These are phyloP conservation scores for Coemansia sp. DNA, from an alignment of 192 early-diverging fungal species.

Conservation along the genomic window DNA sequence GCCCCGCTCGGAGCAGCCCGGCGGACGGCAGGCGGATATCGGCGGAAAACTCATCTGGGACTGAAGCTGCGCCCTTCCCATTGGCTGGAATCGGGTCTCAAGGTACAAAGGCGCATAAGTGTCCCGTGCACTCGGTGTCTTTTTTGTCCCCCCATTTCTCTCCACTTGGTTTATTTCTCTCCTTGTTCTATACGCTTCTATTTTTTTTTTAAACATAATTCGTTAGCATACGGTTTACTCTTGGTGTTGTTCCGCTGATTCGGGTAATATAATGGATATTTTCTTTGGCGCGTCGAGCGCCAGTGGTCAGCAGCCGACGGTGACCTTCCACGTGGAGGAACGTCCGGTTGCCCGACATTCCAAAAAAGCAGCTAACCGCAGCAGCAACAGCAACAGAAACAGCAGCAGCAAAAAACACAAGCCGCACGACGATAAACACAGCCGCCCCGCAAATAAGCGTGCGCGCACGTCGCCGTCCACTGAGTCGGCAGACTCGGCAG, in stretches of 20 bases:
- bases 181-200: not conserved
- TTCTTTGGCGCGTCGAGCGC: slow-evolving; percentile 41
- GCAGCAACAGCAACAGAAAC: not conserved
- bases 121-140: not conserved
- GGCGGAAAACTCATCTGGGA: slow-evolving; percentile 48
- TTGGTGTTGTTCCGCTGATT: too few relatives aligned
- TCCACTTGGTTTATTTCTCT: not conserved
- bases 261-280: slow-evolving; percentile 47
- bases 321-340: slow-evolving; percentile 41
- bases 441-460: too few relatives aligned
- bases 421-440: too few relatives aligned
- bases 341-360: slow-evolving; percentile 10
- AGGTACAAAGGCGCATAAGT: too few relatives aligned
- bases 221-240: too few relatives aligned
- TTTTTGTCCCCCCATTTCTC: too few relatives aligned
- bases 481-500: not conserved
- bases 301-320: slow-evolving; percentile 11
- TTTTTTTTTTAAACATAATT: not conserved
- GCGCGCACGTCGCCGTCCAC: slow-evolving; percentile 2
- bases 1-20: not conserved
- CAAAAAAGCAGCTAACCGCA: not conserved
- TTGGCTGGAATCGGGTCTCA: too few relatives aligned
- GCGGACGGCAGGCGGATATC: slow-evolving; percentile 5
- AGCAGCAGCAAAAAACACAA: not conserved
- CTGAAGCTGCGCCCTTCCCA: slow-evolving; percentile 1